Conservation (phyloP, 345 rosid genomes). For the Eucalyptus erythrocorys region DNA sequence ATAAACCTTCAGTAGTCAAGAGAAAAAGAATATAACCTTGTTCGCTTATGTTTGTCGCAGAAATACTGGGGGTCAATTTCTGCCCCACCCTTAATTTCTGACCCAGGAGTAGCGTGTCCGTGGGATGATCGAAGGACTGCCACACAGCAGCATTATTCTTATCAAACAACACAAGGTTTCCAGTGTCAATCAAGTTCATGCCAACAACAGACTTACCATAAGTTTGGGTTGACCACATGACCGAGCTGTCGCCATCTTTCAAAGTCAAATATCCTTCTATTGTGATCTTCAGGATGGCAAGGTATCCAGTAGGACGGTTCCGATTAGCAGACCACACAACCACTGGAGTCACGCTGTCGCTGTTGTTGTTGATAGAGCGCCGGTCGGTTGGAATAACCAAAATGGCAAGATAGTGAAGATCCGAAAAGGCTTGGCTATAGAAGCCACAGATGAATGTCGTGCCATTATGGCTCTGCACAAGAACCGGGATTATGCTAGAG, state of each 20-base stretch:
- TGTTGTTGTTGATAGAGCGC: background rate
- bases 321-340: conserved; percentile 16
- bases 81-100: no score
- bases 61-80: no score
- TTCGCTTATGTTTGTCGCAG: no score
- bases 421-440: background rate
- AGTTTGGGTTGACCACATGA: conserved; percentile 5
- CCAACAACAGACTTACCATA: background rate
- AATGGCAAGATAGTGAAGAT: background rate
- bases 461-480: background rate
- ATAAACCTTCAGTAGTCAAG: no score
- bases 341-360: background rate
- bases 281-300: background rate
- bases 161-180: no score
- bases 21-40: no score
- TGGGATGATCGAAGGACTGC: no score
- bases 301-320: background rate
- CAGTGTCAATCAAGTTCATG: no score
- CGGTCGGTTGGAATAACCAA: background rate
- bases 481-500: background rate
- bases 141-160: no score
- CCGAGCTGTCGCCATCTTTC: background rate
- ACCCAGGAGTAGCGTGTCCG: no score
- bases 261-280: background rate
- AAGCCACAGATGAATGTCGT: background rate